phyloP scores from a whole-genome alignment of 2,329 filamentous ascomycete genomes.

The Aschersonia sp. region DNA sequence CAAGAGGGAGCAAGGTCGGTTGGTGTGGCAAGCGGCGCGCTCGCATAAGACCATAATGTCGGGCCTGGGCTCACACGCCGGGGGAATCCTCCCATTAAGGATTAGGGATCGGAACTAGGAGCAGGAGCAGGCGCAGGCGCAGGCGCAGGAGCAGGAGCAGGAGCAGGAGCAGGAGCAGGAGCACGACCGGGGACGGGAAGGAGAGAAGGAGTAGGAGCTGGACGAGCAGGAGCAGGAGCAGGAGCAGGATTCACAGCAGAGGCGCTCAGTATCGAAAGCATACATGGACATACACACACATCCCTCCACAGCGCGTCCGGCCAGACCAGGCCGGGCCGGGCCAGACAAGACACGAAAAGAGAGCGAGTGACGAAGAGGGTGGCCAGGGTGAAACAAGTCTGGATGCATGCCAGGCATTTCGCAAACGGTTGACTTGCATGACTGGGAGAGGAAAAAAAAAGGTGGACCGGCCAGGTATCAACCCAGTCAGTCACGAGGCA shows the following conservation, averaged over 20 bases:
- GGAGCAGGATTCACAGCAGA: background rate
- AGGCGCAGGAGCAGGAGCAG: background rate
- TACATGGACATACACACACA: background rate
- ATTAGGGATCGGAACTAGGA: background rate
- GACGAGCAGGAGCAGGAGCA: background rate
- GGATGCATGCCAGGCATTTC: background rate
- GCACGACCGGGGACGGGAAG: background rate
- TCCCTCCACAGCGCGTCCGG: background rate
- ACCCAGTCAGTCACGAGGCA: background rate
- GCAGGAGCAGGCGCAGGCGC: background rate
- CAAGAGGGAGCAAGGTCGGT: background rate
- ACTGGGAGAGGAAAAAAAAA: background rate
- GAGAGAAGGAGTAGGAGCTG: background rate
- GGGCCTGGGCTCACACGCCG: background rate
- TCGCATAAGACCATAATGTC: background rate
- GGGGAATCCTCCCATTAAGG: background rate
- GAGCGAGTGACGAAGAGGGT: background rate
- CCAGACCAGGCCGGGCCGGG: background rate
- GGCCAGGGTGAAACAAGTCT: constrained; percentile 2
- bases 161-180: background rate
- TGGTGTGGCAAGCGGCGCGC: background rate
- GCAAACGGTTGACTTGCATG: background rate
- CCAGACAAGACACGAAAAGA: background rate
- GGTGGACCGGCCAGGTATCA: background rate
- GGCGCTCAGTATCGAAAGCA: background rate